Base-by-base conservation (phyloP, 2,329 filamentous ascomycete genomes). In the Pseudogymnoascus sp. region DNA sequence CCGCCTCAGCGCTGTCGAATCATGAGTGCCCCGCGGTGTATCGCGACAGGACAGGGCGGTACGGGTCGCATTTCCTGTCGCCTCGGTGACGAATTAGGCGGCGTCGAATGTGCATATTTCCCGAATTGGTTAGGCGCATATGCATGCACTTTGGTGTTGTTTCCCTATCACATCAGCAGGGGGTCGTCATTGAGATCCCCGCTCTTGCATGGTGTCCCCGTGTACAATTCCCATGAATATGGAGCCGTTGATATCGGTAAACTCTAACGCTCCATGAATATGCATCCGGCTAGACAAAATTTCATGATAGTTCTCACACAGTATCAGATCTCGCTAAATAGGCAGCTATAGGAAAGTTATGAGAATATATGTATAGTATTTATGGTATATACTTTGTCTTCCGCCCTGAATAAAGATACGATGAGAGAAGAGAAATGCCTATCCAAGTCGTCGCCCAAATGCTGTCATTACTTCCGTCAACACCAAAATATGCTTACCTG, bases 1-100 rank as follows among this genome's bases (percentile, higher is more conserved):
- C 50, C 50, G 50, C 50, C 50, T 57, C 50, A 57, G 50, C 50
- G 50, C 31, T 57, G 28, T 57, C 50, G 50, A 57, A 57, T 57
- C 50, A 57, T 33, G 7, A 19, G 13, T 28, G 50, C 50, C 47
- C 13, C 28, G 47, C 26, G 47, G 47, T 26, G 23, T 23, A 11
- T 31, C n/a, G 47, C 47, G 26, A 53, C 47, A 31, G 9, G 17
- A 33, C 28, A 21, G 28, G 28, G 50, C 50, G 50, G 50, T 57
- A 57, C 50, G 50, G 50, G 50, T 57, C 50, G 50, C 17, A 33
- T 35, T 57, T 57, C 5, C 50, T 28, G 50, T 57, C 50, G 50
- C 50, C 50, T 57, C 50, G 50, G 19, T 57, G 50, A 57, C 50
- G 28, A 57, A 57, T 57, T 33, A 57, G 50, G 17, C 50, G 28